phyloP scores from a whole-genome alignment of 768 basidiomycete species.

The Amanita phalloides region DNA sequence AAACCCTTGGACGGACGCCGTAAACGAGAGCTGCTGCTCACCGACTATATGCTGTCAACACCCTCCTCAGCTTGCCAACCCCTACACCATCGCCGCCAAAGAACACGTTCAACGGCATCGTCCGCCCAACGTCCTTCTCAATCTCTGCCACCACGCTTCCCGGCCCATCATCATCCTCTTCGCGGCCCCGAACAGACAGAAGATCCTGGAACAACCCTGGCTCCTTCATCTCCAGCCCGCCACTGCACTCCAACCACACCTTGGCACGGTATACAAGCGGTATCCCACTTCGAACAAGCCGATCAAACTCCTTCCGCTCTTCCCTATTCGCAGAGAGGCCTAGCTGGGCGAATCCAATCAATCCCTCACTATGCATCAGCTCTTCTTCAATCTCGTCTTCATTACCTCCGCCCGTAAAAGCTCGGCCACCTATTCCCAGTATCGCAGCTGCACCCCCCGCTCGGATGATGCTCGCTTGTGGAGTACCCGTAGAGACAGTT shows the following conservation, averaged over 20 bases:
- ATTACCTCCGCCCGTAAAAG: conserved; percentile 34
- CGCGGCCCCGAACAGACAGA: conserved; percentile 25
- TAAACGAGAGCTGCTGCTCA: conserved; percentile 36
- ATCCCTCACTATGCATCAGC: conserved; percentile 67
- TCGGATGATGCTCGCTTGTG: conserved; percentile 9
- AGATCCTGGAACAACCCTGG: conserved; percentile 87
- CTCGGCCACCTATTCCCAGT: conserved; percentile 34
- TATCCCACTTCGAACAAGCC: conserved; percentile 76
- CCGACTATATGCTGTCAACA: conserved; percentile 90
- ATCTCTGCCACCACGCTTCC: conserved; percentile 65
- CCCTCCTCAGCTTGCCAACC: conserved; percentile 82
- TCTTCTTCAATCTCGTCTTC: conserved; percentile 56
- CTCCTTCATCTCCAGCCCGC: conserved; percentile 84
- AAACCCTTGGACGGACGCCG: neutral
- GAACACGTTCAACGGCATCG: conserved; percentile 92
- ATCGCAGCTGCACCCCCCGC: conserved; percentile 49
- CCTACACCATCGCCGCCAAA: conserved; percentile 96
- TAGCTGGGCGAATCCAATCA: conserved; percentile 88
- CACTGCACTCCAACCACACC: conserved; percentile 90
- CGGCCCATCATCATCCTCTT: conserved; percentile 29
- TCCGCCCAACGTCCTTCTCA: conserved; percentile 89
- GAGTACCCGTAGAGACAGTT: neutral
- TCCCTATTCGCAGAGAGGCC: conserved; percentile 68
- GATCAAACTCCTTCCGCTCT: conserved; percentile 70
- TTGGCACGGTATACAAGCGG: conserved; percentile 83